Percentiles rank a stretch among this genome's conserved stretches.
Conservation (phyloP, 2,329 filamentous ascomycete species). For the Didymella arachidicola region DNA sequence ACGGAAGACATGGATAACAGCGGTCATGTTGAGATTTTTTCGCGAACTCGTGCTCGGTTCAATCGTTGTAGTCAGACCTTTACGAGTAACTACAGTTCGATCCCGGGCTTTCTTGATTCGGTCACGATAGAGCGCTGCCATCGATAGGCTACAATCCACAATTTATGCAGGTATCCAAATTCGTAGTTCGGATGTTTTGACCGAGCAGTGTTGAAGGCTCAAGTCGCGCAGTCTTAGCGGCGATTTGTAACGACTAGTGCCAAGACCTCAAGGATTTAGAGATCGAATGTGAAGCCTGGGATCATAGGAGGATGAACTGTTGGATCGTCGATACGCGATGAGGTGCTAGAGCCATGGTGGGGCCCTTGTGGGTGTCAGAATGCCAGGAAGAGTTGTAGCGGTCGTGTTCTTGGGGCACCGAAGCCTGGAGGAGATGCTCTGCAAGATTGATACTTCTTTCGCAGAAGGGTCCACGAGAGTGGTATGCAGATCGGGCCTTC, state of each 20-base stretch:
- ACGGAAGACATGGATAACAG: background rate
- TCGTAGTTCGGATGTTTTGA: background rate
- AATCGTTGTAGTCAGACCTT: background rate
- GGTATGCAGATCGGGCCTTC: background rate
- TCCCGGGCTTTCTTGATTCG: background rate
- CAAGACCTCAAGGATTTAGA: constrained; percentile 16
- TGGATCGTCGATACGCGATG: constrained; percentile 10
- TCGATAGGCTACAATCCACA: background rate
- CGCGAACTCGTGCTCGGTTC: background rate
- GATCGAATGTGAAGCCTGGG: constrained; percentile 14
- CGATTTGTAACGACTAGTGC: constrained; percentile 17
- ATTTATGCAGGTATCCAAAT: background rate
- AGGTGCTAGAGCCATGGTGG: background rate
- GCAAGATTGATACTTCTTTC: background rate
- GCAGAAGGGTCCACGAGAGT: background rate
- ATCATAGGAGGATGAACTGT: constrained; percentile 5
- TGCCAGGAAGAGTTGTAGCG: background rate
- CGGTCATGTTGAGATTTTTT: background rate
- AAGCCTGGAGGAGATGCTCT: background rate
- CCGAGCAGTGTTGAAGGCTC: background rate
- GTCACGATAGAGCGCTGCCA: background rate
- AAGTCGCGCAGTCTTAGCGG: constrained; percentile 13
- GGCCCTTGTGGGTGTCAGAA: background rate
- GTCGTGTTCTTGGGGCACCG: background rate
- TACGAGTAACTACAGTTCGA: background rate